Conservation (phyloP, 2,329 filamentous ascomycete species). For the Beauveria pseudobassiana region DNA sequence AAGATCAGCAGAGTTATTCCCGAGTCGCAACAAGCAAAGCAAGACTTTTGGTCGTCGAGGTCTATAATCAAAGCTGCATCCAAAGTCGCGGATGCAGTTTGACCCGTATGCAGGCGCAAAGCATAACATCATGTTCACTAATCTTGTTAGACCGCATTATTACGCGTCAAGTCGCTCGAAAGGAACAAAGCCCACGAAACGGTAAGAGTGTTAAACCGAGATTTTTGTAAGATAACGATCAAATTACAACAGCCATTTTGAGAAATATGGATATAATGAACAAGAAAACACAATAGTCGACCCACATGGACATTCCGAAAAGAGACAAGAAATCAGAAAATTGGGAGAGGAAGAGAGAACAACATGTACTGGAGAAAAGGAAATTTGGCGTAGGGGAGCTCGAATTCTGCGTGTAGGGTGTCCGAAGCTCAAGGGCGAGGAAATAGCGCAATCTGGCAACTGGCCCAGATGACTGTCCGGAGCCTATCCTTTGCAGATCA, state of each 20-base stretch:
- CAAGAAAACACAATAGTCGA: constrained; percentile 12
- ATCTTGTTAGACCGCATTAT: background rate
- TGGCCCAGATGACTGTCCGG: background rate
- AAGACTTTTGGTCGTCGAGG: no score
- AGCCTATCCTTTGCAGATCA: background rate
- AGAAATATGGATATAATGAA: constrained; percentile 14
- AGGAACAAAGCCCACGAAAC: background rate
- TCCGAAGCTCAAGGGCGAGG: background rate
- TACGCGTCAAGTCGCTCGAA: background rate
- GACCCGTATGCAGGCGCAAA: background rate
- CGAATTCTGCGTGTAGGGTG: background rate
- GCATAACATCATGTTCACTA: background rate
- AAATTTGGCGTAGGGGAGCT: background rate
- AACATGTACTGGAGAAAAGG: constrained; percentile 7
- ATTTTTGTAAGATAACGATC: constrained; percentile 3
- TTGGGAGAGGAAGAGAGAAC: constrained; percentile 12
- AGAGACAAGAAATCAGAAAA: constrained; percentile 12
- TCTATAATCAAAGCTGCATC: no score
- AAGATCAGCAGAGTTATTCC: no score
- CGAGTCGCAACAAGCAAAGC: no score
- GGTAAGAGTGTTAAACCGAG: background rate
- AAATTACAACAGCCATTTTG: constrained; percentile 14
- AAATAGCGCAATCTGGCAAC: background rate
- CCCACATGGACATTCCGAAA: constrained; percentile 10
- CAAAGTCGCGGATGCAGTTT: background rate